A percentile compares a stretch with the other conserved stretches of the same genome.
Evolutionary conservation across 768 basidiomycete species (phyloP).

Genomic region (Amanita pallidorosea): DNA sequence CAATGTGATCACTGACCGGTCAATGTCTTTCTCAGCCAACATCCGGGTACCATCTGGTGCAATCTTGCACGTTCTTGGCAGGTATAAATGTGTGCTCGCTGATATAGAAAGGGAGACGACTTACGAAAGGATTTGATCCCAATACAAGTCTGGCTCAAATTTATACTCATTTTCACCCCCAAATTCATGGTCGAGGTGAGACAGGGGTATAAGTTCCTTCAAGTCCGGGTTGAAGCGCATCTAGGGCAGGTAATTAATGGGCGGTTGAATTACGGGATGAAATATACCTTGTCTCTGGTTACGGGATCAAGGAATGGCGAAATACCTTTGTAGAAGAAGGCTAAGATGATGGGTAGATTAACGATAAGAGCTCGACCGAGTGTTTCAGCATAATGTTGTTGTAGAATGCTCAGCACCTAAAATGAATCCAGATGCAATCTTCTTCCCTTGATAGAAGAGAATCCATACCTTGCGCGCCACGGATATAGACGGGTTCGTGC

Average conservation of each 20-base stretch:
- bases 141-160: conserved; percentile 67
- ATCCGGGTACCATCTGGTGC: conserved; percentile 44
- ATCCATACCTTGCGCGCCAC: conserved; percentile 57
- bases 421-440: neutral
- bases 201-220: conserved; percentile 57
- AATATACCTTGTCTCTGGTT: conserved; percentile 69
- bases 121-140: conserved; percentile 68
- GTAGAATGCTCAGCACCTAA: conserved; percentile 66
- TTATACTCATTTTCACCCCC: conserved; percentile 68
- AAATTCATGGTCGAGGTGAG: conserved; percentile 76
- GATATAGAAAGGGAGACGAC: conserved; percentile 9
- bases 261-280: neutral
- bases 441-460: neutral
- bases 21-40: neutral
- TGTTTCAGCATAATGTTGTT: conserved; percentile 84
- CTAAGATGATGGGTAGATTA: conserved; percentile 66
- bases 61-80: conserved; percentile 40
- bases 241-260: conserved; percentile 19
- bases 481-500: conserved; percentile 77
- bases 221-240: conserved; percentile 88
- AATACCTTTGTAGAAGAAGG: conserved; percentile 77
- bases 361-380: conserved; percentile 78
- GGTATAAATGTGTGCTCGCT: neutral
- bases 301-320: conserved; percentile 82
- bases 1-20: neutral